Conservation (phyloP, 306 rosid species). For the Cucurbita moschata region DNA sequence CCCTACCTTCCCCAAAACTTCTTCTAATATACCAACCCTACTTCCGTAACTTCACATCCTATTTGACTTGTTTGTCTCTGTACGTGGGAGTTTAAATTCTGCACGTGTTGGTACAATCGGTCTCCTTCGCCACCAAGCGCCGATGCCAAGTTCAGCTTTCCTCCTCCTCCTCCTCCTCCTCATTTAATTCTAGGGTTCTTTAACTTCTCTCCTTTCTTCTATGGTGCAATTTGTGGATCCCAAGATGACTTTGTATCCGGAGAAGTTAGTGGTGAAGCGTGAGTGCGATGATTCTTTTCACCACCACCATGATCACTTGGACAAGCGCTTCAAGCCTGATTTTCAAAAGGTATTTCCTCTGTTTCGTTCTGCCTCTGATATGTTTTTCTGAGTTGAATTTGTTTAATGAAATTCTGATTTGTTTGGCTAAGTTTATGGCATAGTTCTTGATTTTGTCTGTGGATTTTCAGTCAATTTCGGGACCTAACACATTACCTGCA, state of each 20-base stretch:
- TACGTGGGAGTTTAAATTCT: background rate
- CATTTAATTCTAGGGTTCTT: background rate
- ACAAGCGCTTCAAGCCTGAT: conserved; percentile 46
- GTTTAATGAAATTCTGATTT: background rate
- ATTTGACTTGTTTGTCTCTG: background rate
- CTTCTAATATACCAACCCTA: background rate
- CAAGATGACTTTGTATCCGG: conserved; percentile 23
- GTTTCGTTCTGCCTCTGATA: background rate
- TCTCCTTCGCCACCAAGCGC: conserved; percentile 7
- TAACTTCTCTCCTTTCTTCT: background rate
- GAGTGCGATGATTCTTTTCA: conserved; percentile 54
- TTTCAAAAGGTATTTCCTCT: conserved; percentile 28
- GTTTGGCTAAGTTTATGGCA: background rate
- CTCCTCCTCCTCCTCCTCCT: background rate
- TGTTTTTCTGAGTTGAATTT: background rate
- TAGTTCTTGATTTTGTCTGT: background rate
- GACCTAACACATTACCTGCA: conserved; percentile 11
- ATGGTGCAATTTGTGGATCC: conserved; percentile 50
- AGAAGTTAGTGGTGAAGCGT: conserved; percentile 37
- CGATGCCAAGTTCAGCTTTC: background rate
- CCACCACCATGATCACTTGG: conserved; percentile 33
- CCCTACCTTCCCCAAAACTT: background rate
- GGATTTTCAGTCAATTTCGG: conserved; percentile 22
- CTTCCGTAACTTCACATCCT: background rate
- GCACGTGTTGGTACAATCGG: background rate